phyloP scores from a whole-genome alignment of 805 yeast species.

The Candida chilensis region DNA sequence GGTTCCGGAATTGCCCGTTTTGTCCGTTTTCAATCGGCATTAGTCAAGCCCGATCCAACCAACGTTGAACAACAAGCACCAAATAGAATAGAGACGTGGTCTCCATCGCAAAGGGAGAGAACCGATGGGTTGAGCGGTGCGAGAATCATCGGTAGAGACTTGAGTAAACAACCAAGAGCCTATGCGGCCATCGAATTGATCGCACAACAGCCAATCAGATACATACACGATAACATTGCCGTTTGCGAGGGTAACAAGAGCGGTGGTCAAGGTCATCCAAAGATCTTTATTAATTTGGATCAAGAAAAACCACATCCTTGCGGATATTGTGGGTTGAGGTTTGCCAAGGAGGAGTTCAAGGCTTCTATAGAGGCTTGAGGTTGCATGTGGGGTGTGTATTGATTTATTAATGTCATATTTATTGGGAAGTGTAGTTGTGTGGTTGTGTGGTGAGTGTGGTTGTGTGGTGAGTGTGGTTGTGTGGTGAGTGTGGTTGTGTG shows the following conservation, averaged over 20 bases:
- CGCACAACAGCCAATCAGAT: constrained; percentile 62
- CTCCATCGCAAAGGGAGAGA: constrained; percentile 56
- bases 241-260: constrained; percentile 80
- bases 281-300: constrained; percentile 72
- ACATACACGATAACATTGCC: constrained; percentile 54
- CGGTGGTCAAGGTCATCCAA: constrained; percentile 74
- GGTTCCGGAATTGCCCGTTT: background rate
- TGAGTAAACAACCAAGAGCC: constrained; percentile 65
- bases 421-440: too few relatives aligned
- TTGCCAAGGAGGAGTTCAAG: constrained; percentile 43
- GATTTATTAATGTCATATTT: too few relatives aligned
- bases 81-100: constrained; percentile 64
- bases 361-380: constrained; percentile 19
- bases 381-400: too few relatives aligned
- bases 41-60: constrained; percentile 9
- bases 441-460: too few relatives aligned
- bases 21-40: background rate
- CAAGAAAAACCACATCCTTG: constrained; percentile 65
- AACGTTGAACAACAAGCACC: constrained; percentile 59
- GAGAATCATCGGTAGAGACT: constrained; percentile 65
- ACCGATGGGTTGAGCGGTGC: constrained; percentile 46
- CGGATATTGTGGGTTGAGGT: constrained; percentile 74
- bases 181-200: constrained; percentile 81
- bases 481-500: too few relatives aligned
- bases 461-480: too few relatives aligned